These are phyloP conservation scores for Postia placenta DNA, from an alignment of 768 basidiomycete species.

Conservation along the genomic window DNA sequence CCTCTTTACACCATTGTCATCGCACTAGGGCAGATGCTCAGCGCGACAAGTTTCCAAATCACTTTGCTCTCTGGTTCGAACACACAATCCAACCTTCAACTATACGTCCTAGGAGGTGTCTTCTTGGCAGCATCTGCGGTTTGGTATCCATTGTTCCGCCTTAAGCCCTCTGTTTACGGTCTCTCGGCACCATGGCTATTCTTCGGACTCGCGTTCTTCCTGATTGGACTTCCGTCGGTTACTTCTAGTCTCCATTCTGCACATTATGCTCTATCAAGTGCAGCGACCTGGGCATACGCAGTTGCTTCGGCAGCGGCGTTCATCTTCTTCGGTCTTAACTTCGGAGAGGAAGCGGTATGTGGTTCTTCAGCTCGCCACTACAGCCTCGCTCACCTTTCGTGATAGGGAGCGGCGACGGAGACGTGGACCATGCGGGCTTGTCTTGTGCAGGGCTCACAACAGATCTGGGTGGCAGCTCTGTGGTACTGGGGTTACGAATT, in stretches of 20 bases:
- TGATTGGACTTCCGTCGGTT: slow-evolving; percentile 85
- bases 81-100: slow-evolving; percentile 71
- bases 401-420: slow-evolving; percentile 86
- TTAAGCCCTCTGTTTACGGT: slow-evolving; percentile 84
- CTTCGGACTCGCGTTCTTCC: slow-evolving; percentile 85
- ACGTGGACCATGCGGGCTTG: slow-evolving; percentile 91
- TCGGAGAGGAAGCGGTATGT: slow-evolving; percentile 91
- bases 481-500: slow-evolving; percentile 95
- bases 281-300: slow-evolving; percentile 89
- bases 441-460: slow-evolving; percentile 91
- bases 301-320: slow-evolving; percentile 91
- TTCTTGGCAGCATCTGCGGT: slow-evolving; percentile 81
- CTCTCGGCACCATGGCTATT: slow-evolving; percentile 87
- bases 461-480: slow-evolving; percentile 90
- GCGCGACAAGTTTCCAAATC: slow-evolving; percentile 92
- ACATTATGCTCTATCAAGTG: slow-evolving; percentile 63
- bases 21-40: slow-evolving; percentile 83
- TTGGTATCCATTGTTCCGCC: slow-evolving; percentile 88
- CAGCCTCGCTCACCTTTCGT: slow-evolving; percentile 7
- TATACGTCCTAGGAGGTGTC: slow-evolving; percentile 87
- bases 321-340: slow-evolving; percentile 91
- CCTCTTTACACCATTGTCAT: slow-evolving; percentile 89
- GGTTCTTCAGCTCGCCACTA: background rate
- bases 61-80: slow-evolving; percentile 85
- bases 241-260: slow-evolving; percentile 48